Percentiles rank a stretch among this genome's conserved stretches.
These are phyloP conservation scores for Vachellia collinsii DNA, from an alignment of 306 rosid genomes.

Conservation along the genomic window DNA sequence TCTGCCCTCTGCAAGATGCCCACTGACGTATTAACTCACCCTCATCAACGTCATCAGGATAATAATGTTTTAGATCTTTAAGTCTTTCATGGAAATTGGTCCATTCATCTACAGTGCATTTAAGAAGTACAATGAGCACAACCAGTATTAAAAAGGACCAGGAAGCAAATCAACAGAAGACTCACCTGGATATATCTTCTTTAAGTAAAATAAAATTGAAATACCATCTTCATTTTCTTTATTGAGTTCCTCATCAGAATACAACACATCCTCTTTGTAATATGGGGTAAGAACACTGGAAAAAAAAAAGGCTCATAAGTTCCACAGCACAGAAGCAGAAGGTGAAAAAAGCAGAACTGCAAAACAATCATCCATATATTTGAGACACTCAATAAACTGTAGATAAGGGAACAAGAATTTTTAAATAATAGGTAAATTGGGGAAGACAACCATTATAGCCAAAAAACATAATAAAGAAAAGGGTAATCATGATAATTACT, in stretches of 20 bases:
- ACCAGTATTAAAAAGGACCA: constrained; percentile 16
- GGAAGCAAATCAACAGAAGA: constrained; percentile 36
- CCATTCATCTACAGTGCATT: constrained; percentile 83
- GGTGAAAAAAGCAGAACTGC: not conserved
- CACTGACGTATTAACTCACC: constrained; percentile 62
- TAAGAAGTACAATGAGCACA: constrained; percentile 28
- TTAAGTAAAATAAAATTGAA: constrained; percentile 85
- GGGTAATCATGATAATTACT: not conserved
- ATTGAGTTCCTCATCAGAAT: constrained; percentile 67
- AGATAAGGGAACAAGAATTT: constrained; percentile 2
- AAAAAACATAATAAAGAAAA: not conserved
- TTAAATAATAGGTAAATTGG: not conserved
- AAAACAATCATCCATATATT: constrained; percentile 9
- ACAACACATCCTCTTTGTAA: constrained; percentile 85
- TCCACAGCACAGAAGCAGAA: constrained; percentile 30
- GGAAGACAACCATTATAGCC: not conserved
- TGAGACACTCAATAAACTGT: constrained; percentile 10
- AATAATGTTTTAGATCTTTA: constrained; percentile 23
- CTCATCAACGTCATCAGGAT: constrained; percentile 32
- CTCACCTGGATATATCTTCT: constrained; percentile 91
- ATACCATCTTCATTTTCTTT: constrained; percentile 94
- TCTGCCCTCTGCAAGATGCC: constrained; percentile 98
- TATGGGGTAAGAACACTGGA: constrained; percentile 93
- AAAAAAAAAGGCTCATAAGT: constrained; percentile 36
- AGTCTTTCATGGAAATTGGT: constrained; percentile 66